Evolutionary conservation across 1,139 yeast genomes (phyloP).

Genomic region (Suhomyces chickasaworum): DNA sequence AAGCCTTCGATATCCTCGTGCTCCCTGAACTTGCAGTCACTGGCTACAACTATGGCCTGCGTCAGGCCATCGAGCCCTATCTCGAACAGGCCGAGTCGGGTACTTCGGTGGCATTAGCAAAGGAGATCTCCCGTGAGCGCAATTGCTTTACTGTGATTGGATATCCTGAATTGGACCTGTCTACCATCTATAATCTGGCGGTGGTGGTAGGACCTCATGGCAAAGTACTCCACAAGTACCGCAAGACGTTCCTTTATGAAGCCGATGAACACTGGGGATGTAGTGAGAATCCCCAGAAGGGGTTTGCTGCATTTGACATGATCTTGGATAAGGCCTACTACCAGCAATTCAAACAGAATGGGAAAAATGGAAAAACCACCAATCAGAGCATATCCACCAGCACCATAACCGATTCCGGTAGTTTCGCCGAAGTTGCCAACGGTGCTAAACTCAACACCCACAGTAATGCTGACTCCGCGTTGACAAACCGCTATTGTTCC

Average conservation of each 20-base stretch:
- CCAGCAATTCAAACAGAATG: not conserved
- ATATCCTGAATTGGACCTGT: conserved; percentile 62
- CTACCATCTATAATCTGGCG: conserved; percentile 68
- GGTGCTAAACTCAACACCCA: not conserved
- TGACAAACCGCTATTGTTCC: not conserved
- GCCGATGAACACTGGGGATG: conserved; percentile 87
- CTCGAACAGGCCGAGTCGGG: conserved; percentile 43
- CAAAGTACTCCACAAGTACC: conserved; percentile 60
- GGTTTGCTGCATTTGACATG: conserved; percentile 48
- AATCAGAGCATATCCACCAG: not conserved
- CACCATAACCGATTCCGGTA: not conserved
- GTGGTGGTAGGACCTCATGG: conserved; percentile 65
- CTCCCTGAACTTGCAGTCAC: conserved; percentile 86
- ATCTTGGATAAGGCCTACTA: conserved; percentile 35
- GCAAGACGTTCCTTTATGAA: conserved; percentile 76
- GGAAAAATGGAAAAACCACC: not conserved
- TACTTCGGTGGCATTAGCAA: conserved; percentile 56
- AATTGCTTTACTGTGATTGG: conserved; percentile 78
- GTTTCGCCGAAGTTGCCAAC: not conserved
- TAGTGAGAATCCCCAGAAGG: conserved; percentile 58
- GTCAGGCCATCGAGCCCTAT: conserved; percentile 59
- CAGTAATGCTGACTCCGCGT: not conserved
- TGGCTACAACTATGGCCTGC: conserved; percentile 70
- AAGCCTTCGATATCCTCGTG: conserved; percentile 62
- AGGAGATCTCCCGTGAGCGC: conserved; percentile 48